These are phyloP conservation scores for Sclerotinia subarctica DNA, from an alignment of 2,329 filamentous ascomycete species.

Conservation along the genomic window DNA sequence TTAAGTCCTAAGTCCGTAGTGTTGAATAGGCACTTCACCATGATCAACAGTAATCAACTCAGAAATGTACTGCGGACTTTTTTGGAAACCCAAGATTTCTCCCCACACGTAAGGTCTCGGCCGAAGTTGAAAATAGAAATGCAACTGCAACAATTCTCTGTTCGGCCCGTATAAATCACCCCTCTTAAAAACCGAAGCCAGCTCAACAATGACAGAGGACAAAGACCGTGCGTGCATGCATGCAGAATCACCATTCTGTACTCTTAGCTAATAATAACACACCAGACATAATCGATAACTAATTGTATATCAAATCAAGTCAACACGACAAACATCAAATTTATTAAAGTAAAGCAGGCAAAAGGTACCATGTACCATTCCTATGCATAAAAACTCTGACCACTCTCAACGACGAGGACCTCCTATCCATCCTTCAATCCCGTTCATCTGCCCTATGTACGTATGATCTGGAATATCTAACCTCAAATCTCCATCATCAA, in stretches of 20 bases:
- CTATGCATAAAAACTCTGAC: slow-evolving; percentile 9
- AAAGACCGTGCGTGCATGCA: background rate
- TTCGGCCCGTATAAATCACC: background rate
- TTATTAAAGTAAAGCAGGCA: slow-evolving; percentile 5
- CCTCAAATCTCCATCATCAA: background rate
- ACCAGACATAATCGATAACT: background rate
- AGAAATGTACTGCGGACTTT: too few relatives aligned
- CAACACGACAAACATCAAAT: slow-evolving; percentile 5
- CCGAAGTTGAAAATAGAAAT: background rate
- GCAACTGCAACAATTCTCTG: background rate
- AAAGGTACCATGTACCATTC: slow-evolving; percentile 16
- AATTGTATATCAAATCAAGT: background rate
- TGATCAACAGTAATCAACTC: too few relatives aligned
- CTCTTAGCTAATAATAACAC: background rate
- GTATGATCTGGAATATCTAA: too few relatives aligned
- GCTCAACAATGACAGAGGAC: background rate
- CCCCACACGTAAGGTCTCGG: too few relatives aligned
- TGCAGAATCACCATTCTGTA: background rate
- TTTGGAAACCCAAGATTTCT: background rate
- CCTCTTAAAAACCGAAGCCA: background rate
- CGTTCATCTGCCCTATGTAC: background rate
- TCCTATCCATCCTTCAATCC: background rate
- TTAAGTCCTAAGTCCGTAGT: too few relatives aligned
- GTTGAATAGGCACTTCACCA: too few relatives aligned
- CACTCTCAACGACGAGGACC: background rate